phyloP scores from a whole-genome alignment of 2,329 filamentous ascomycete species.

The Biscogniauxia marginata region DNA sequence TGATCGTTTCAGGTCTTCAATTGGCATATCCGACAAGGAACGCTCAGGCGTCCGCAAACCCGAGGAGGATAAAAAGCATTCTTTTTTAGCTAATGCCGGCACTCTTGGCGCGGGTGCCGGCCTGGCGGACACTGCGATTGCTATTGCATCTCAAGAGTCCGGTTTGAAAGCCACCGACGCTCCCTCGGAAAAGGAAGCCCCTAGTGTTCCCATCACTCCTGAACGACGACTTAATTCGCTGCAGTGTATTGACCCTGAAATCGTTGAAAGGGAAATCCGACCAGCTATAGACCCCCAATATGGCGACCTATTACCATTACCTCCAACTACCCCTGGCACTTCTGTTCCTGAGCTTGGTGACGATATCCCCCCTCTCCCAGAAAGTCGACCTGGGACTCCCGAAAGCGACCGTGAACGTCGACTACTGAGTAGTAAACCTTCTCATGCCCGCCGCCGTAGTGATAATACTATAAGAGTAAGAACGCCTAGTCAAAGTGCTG shows the following conservation, averaged over 20 bases:
- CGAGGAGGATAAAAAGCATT: constrained; percentile 45
- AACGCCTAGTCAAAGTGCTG: constrained; percentile 56
- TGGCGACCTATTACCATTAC: constrained; percentile 63
- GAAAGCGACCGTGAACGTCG: constrained; percentile 41
- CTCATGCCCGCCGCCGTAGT: constrained; percentile 50
- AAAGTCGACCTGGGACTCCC: constrained; percentile 58
- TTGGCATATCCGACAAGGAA: constrained; percentile 36
- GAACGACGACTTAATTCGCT: constrained; percentile 20
- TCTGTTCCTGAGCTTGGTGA: constrained; percentile 36
- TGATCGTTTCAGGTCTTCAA: constrained; percentile 45
- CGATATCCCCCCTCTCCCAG: constrained; percentile 54
- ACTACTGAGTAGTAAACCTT: constrained; percentile 38
- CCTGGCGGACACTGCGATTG: constrained; percentile 51
- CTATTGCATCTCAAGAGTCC: constrained; percentile 39
- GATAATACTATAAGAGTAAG: constrained; percentile 48
- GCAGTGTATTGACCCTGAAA: constrained; percentile 54
- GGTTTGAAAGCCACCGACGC: constrained; percentile 47
- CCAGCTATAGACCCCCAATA: constrained; percentile 66
- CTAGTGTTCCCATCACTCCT: constrained; percentile 21
- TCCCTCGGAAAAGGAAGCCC: constrained; percentile 39
- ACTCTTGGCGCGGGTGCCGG: constrained; percentile 69
- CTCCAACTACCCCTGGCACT: constrained; percentile 57
- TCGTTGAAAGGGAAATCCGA: constrained; percentile 57
- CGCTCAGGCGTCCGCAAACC: constrained; percentile 24
- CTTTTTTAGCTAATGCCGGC: constrained; percentile 73